These are phyloP conservation scores for Penicillium sp. DNA, from an alignment of 2,329 filamentous ascomycete species.

Conservation along the genomic window DNA sequence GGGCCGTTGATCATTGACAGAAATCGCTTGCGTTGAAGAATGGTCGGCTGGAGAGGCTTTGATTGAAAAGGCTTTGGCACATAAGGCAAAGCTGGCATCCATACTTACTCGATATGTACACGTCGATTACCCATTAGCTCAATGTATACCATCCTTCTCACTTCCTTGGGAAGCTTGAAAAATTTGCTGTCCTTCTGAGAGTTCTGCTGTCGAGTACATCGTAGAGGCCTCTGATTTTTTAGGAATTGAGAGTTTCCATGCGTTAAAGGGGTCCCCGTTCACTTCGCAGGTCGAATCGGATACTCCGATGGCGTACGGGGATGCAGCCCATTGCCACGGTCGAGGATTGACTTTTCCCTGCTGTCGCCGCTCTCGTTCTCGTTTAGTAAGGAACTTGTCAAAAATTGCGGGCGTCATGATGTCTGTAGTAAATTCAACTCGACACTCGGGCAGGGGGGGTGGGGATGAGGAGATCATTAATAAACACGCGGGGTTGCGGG, in stretches of 20 bases:
- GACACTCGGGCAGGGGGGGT: not conserved
- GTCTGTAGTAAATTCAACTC: not conserved
- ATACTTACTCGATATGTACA: conserved; percentile 7
- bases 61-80: conserved; percentile 1
- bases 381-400: conserved; percentile 2
- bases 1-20: not conserved
- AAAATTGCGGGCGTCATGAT: conserved; percentile 5
- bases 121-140: conserved; percentile 6
- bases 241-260: conserved; percentile 9
- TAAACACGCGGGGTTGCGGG: conserved; percentile 2
- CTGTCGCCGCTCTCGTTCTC: not conserved
- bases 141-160: conserved; percentile 4
- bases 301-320: conserved; percentile 1
- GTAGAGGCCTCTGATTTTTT: not conserved
- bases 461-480: not conserved
- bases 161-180: conserved; percentile 6
- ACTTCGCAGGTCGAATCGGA: conserved; percentile 8
- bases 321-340: not conserved
- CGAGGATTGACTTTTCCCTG: not conserved
- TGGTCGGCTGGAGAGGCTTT: not conserved
- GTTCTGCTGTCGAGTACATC: not conserved
- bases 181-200: conserved; percentile 1
- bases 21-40: not conserved
- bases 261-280: conserved; percentile 6
- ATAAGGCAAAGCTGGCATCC: not conserved